Percentiles rank a stretch among this genome's conserved stretches.
These are phyloP conservation scores for Diutina siamensis DNA, from an alignment of 1,139 yeast genomes.

Conservation along the genomic window DNA sequence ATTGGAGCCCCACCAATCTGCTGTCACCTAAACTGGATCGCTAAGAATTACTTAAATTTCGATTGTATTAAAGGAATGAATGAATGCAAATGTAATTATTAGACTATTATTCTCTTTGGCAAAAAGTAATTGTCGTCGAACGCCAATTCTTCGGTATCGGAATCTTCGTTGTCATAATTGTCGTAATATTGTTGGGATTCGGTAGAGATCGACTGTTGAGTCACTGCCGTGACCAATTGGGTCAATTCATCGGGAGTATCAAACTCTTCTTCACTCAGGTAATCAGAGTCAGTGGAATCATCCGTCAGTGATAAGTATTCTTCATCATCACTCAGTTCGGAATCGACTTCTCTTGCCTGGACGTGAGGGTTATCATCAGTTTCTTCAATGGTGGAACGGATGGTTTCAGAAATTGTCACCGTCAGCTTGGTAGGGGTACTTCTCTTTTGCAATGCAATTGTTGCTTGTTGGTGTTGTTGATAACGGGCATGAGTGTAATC, in stretches of 20 bases:
- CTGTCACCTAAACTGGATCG: too few relatives aligned
- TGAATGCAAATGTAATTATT: background rate
- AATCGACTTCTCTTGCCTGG: background rate
- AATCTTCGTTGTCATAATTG: background rate
- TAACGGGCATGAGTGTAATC: conserved; percentile 1
- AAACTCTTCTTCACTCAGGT: background rate
- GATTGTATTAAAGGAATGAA: too few relatives aligned
- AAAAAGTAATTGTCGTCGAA: conserved; percentile 1
- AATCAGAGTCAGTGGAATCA: background rate
- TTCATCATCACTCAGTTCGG: conserved; percentile 3
- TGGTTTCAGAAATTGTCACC: background rate
- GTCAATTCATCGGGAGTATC: conserved; percentile 3
- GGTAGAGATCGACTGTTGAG: background rate
- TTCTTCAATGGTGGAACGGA: background rate
- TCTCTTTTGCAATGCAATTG: background rate
- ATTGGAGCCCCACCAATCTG: too few relatives aligned
- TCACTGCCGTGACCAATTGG: background rate
- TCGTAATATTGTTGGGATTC: too few relatives aligned
- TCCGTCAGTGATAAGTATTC: background rate
- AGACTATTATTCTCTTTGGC: background rate
- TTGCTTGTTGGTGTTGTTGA: background rate
- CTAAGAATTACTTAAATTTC: too few relatives aligned
- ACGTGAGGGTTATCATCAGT: background rate
- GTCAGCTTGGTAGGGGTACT: background rate
- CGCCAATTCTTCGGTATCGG: background rate